Evolutionary conservation across 495 filamentous ascomycete species (phyloP).

Genomic region (Massariosphaeria phaeospora): DNA sequence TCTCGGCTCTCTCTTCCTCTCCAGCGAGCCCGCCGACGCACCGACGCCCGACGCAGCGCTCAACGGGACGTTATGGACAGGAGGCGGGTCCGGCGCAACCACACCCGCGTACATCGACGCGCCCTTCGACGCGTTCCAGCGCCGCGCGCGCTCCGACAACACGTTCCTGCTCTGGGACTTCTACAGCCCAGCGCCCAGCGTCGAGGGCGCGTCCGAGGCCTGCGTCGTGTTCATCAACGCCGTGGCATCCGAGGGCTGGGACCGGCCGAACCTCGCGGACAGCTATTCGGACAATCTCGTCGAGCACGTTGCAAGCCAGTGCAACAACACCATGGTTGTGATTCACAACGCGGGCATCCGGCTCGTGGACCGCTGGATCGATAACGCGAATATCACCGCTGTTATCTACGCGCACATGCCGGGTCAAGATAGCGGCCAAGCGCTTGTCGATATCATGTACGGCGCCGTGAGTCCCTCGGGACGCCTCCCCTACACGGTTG

Average conservation of each 20-base stretch:
- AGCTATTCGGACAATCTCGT: conserved; percentile 36
- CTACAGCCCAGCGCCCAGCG: conserved; percentile 34
- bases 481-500: conserved; percentile 31
- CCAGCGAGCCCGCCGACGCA: background rate
- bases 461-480: conserved; percentile 23
- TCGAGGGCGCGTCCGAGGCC: conserved; percentile 30
- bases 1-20: background rate
- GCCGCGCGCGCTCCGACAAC: conserved; percentile 22
- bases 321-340: conserved; percentile 37
- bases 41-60: too few species aligned
- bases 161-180: conserved; percentile 42
- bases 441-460: conserved; percentile 26
- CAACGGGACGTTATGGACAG: conserved; percentile 29
- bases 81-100: conserved; percentile 26
- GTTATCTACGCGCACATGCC: conserved; percentile 34
- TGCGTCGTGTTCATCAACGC: conserved; percentile 57
- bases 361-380: conserved; percentile 29
- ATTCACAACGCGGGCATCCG: conserved; percentile 27
- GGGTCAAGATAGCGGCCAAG: conserved; percentile 32
- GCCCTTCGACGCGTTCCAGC: background rate
- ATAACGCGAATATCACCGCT: conserved; percentile 38
- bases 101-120: conserved; percentile 16
- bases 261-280: conserved; percentile 46
- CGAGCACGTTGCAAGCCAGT: conserved; percentile 28
- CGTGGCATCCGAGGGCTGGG: conserved; percentile 48